phyloP scores from a whole-genome alignment of 2,329 filamentous ascomycete species.

The Fonsecaea pugnacius region DNA sequence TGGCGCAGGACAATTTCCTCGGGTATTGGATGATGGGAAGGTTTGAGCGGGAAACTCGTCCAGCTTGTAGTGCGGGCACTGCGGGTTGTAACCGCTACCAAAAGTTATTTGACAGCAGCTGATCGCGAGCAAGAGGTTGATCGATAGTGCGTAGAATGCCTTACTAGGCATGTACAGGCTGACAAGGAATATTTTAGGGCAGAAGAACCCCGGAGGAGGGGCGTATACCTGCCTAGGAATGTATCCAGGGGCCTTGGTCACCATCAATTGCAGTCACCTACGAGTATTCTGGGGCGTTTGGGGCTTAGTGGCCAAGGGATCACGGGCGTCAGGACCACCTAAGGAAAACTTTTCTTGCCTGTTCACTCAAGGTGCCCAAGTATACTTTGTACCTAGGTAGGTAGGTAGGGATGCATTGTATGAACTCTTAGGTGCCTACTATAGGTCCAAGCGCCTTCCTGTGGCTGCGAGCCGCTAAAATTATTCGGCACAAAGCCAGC shows the following conservation, averaged over 20 bases:
- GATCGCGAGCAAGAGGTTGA: not conserved
- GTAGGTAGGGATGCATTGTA: not conserved
- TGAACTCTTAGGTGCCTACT: too few species aligned
- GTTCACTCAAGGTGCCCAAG: too few species aligned
- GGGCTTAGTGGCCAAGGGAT: too few species aligned
- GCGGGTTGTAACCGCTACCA: not conserved
- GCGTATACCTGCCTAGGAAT: not conserved
- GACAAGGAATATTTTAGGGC: not conserved
- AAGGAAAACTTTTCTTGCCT: too few species aligned
- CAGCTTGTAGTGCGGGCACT: not conserved
- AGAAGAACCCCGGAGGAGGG: not conserved
- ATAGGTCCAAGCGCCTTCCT: too few species aligned
- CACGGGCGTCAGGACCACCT: too few species aligned
- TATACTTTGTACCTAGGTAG: too few species aligned
- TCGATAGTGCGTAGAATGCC: not conserved
- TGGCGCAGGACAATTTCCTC: slow-evolving; percentile 2
- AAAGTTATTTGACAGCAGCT: not conserved
- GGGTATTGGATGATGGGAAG: slow-evolving; percentile 1
- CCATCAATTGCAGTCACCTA: too few species aligned
- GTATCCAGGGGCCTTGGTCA: too few species aligned
- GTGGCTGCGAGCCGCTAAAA: not conserved
- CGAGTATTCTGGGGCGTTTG: too few species aligned
- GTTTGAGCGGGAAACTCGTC: not conserved
- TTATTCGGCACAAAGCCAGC: not conserved
- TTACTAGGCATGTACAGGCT: not conserved